Percentiles rank a stretch among this genome's conserved stretches.
Evolutionary conservation across 495 filamentous ascomycete species (phyloP).

Genomic region (Bombardia bombarda): DNA sequence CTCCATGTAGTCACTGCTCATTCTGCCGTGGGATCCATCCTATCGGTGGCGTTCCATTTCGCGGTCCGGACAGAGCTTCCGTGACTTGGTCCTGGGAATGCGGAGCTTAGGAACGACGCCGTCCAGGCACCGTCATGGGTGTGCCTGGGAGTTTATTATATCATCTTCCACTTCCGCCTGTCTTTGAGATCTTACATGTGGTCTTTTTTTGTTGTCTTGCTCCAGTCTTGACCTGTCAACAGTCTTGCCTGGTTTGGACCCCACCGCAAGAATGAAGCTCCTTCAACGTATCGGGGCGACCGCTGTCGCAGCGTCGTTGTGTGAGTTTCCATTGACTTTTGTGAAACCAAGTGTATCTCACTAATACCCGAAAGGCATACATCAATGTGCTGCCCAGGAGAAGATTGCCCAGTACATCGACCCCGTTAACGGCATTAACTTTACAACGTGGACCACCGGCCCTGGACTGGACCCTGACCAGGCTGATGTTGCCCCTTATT

Average conservation of each 20-base stretch:
- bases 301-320: slow-evolving; percentile 20
- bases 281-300: slow-evolving; percentile 17
- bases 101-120: slow-evolving; percentile 10
- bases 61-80: slow-evolving; percentile 19
- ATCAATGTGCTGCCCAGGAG: slow-evolving; percentile 18
- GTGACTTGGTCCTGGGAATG: slow-evolving; percentile 16
- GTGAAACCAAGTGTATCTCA: not conserved
- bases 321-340: slow-evolving; percentile 11
- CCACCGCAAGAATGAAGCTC: slow-evolving; percentile 23
- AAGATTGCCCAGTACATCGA: slow-evolving; percentile 28
- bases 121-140: not conserved
- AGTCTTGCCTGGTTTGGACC: slow-evolving; percentile 7
- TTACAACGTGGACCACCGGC: slow-evolving; percentile 30
- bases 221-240: slow-evolving; percentile 10
- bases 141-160: slow-evolving; percentile 7
- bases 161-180: slow-evolving; percentile 4
- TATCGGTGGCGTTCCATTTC: slow-evolving; percentile 22
- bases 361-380: slow-evolving; percentile 10
- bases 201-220: slow-evolving; percentile 10
- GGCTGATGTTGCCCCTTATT: slow-evolving; percentile 24
- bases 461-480: slow-evolving; percentile 11
- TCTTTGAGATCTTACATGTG: not conserved
- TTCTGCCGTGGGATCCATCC: slow-evolving; percentile 23
- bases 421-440: slow-evolving; percentile 31
- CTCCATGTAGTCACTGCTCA: slow-evolving; percentile 12